phyloP scores from a whole-genome alignment of 257 asterid species.

The Gynochthodes officinalis region DNA sequence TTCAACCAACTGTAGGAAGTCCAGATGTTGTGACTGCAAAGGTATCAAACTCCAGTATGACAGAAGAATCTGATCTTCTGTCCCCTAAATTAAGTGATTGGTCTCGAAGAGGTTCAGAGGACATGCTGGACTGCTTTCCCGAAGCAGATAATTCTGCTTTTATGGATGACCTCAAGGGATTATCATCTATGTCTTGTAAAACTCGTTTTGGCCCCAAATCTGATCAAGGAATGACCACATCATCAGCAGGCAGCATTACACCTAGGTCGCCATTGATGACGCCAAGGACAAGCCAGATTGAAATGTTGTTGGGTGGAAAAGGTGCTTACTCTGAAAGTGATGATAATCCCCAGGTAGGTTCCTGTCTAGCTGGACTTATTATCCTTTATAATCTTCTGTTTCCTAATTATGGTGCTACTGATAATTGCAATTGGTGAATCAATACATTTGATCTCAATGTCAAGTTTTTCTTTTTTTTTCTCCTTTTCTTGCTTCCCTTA shows the following conservation, averaged over 20 bases:
- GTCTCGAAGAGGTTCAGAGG: constrained; percentile 98
- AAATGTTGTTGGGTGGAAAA: constrained; percentile 75
- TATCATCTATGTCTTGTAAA: constrained; percentile 81
- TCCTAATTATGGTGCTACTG: background rate
- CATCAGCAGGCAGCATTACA: constrained; percentile 99
- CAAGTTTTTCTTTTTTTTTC: background rate
- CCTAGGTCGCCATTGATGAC: constrained; percentile 95
- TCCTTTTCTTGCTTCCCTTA: too few relatives aligned
- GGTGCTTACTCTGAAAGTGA: constrained; percentile 94
- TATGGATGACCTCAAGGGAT: constrained; percentile 78
- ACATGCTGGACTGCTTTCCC: constrained; percentile 85
- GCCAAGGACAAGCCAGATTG: constrained; percentile 80
- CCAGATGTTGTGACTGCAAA: constrained; percentile 65
- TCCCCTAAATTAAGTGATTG: constrained; percentile 96
- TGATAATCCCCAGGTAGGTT: constrained; percentile 87
- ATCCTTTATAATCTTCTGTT: background rate
- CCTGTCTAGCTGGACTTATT: constrained; percentile 1
- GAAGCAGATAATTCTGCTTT: constrained; percentile 73
- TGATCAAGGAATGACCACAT: constrained; percentile 96
- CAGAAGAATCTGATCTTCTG: constrained; percentile 84
- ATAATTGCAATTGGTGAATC: background rate
- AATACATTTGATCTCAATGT: background rate
- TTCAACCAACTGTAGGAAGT: constrained; percentile 61
- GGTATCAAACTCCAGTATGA: constrained; percentile 73
- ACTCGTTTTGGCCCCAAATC: constrained; percentile 95